Evolutionary conservation across 2,329 filamentous ascomycete genomes (phyloP), one percentile per base, ranked within the genome.

Genomic region (Epichloe uncinata): DNA sequence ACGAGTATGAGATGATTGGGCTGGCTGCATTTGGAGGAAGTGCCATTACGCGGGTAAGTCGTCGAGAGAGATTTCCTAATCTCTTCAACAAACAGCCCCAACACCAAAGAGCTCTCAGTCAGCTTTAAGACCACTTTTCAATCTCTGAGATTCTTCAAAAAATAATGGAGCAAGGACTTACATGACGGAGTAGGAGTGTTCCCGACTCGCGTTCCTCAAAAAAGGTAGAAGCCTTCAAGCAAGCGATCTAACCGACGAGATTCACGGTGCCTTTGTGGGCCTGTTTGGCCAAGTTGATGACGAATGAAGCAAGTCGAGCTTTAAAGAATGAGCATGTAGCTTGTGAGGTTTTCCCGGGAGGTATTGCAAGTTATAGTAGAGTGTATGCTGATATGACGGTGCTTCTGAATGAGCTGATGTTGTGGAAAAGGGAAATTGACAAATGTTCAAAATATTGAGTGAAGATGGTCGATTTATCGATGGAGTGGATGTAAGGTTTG

Each of bases 141-240:
- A 9, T 11, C 4, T 11, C 4, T 11, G 26, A 30, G 9, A 11
- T 30, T 30, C 8, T 30, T 30, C 26, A 0, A 9, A 30, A 9
- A 30, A 30, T 8, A 30, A 30, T 30, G 26, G 26, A 11, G 3
- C 35, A 16, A 8, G 33, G 6, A 20, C 46, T 52, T 30, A 56
- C 26, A 35, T 40, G 40, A 30, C 5, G 40, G 36, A 6, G 42
- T 51, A 79, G 78, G 79, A 95, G 64, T 95, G 85, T 63, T 96
- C 91, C 18, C 78, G 87, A 46, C 71, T 90, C 52, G 93, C 93
- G 0, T 98, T 94, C 67, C 74, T 79, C 58, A 86, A 90, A 65
- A 87, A 83, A 61, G 91, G 93, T 1, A 78, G 93, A 55, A 88
- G 86, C 62, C 69, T 98, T 63, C 93, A 97, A 70, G 93, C 93